phyloP scores from a whole-genome alignment of 352 stramenopile genomes.

The Globisporangium yorkense region DNA sequence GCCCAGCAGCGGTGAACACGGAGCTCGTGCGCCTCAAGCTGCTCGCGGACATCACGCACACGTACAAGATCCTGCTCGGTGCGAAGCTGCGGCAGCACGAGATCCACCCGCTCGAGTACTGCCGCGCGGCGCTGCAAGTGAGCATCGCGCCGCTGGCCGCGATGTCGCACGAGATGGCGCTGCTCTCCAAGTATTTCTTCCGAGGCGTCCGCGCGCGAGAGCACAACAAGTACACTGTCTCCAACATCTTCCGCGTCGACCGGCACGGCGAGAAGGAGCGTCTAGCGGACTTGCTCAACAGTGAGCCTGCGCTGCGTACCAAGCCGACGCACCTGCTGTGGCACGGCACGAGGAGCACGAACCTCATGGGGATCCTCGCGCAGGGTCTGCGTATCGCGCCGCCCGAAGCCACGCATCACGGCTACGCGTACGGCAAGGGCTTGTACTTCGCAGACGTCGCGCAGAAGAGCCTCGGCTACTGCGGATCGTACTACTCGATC shows the following conservation, averaged over 20 bases:
- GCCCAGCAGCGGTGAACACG: slow-evolving; percentile 40
- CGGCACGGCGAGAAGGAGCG: slow-evolving; percentile 48
- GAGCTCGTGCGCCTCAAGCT: slow-evolving; percentile 56
- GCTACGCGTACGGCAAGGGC: slow-evolving; percentile 86
- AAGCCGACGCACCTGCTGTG: slow-evolving; percentile 67
- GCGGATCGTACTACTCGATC: slow-evolving; percentile 18
- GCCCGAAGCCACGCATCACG: slow-evolving; percentile 66
- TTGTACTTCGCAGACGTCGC: slow-evolving; percentile 85
- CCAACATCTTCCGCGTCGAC: slow-evolving; percentile 63
- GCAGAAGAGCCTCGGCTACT: slow-evolving; percentile 83
- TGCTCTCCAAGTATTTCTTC: slow-evolving; percentile 63
- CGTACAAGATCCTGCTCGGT: slow-evolving; percentile 71
- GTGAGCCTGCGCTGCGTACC: slow-evolving; percentile 24
- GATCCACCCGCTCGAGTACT: slow-evolving; percentile 71
- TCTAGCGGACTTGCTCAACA: slow-evolving; percentile 32
- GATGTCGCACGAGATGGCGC: slow-evolving; percentile 29
- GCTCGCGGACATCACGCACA: slow-evolving; percentile 62
- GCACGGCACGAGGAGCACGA: slow-evolving; percentile 77
- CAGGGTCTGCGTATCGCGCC: slow-evolving; percentile 79
- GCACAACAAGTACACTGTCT: slow-evolving; percentile 34
- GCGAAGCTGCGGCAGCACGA: slow-evolving; percentile 34
- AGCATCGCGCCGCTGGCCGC: slow-evolving; percentile 27
- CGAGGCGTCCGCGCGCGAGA: slow-evolving; percentile 27
- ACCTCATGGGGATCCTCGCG: slow-evolving; percentile 74
- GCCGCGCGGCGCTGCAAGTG: slow-evolving; percentile 67